Base-by-base conservation (phyloP, 2,329 filamentous ascomycete species). In the Fusarium pseudograminearum region DNA sequence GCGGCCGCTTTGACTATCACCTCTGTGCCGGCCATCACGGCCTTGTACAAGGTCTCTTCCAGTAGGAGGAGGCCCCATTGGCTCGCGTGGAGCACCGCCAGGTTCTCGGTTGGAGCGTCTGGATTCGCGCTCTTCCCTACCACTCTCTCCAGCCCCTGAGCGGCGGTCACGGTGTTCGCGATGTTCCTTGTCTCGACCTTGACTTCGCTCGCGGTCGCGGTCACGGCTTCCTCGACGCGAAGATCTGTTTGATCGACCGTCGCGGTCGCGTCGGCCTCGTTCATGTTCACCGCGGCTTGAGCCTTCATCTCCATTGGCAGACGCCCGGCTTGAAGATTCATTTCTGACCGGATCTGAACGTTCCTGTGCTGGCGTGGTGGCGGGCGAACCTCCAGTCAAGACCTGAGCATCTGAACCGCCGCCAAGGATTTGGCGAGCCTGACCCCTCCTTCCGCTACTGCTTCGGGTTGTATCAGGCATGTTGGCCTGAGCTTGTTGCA, bases 361-460 rank as follows among this genome's bases (percentile, higher is more conserved):
- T 63, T 88, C 86, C 24, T 84, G 81, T 5, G 80, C 74, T 0
- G 85, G 84, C 5, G 85, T 86, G 48, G 80, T 80, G 22, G 80
- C 80, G 22, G 83, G 84, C 26, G 87, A 86, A 20, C 83, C 85
- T 24, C 86, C 86, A 2, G 85, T 84, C 4, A 88, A 79, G 7
- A 86, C 84, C 71, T 89, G 87, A 2, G 84, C 84, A 68, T 89
- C 87, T 4, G 86, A 88, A 20, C 83, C 83, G n/a, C 81, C 84
- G 20, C 81, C 84, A 36, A 88, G 74, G 60, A 81, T 83, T 54
- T 79, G 80, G 16, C 82, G 77, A 30, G 80, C 65, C 72, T 80
- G 78, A 68, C 76, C 75, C 66, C 80, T 66, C 60, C 79, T 73
- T 31, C 67, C 51, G 15, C 80, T 79, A 45, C 78, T 80, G 31